Conservation (phyloP, 208 protist genomes). For the Trypanosoma congolense region DNA sequence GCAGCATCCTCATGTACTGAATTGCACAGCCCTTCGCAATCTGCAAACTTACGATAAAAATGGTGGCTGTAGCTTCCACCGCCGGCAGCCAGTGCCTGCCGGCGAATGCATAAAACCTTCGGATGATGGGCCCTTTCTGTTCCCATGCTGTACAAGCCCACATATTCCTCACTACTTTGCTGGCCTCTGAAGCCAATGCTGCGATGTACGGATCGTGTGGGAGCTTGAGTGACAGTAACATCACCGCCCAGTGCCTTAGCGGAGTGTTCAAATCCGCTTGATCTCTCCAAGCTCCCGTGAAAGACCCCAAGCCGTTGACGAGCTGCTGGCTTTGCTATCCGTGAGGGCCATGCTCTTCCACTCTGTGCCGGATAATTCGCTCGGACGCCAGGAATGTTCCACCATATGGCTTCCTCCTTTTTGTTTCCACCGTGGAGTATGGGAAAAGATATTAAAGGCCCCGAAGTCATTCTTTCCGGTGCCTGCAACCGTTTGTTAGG, state of each 20-base stretch:
- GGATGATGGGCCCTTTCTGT: conserved; percentile 1
- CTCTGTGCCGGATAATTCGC: background rate
- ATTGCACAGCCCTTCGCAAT: conserved; percentile 4
- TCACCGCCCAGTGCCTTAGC: background rate
- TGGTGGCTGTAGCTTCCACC: background rate
- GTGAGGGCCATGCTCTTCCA: background rate
- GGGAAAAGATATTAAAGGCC: background rate
- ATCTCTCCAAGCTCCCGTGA: background rate
- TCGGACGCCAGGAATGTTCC: background rate
- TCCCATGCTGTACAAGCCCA: conserved; percentile 2
- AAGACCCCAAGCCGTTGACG: background rate
- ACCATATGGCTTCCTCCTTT: background rate
- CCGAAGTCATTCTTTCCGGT: background rate
- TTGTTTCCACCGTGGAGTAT: background rate
- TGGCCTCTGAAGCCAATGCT: conserved; percentile 8
- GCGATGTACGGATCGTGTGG: background rate
- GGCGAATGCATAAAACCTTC: background rate
- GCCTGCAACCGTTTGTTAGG: background rate
- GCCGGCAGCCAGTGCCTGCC: background rate
- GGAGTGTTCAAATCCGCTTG: background rate
- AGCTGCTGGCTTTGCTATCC: background rate
- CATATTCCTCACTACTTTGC: background rate
- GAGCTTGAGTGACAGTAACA: background rate
- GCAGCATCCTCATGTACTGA: background rate
- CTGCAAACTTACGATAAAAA: conserved; percentile 14